Conservation (phyloP, 176 grass and related monocot species). For the Musa troglodytarum region DNA sequence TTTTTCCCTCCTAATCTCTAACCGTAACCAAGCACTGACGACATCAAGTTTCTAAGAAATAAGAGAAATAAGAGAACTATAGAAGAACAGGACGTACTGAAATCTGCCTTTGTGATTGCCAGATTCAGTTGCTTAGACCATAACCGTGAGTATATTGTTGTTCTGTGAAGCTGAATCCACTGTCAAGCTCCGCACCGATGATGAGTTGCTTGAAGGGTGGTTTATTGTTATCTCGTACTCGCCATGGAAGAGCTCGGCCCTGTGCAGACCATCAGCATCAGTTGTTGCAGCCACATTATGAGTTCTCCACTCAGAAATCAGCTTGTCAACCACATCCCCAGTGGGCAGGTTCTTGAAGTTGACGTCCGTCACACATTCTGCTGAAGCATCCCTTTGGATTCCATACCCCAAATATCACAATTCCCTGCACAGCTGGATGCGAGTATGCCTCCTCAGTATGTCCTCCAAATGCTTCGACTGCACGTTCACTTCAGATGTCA, state of each 20-base stretch:
- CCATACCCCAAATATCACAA: conserved; percentile 66
- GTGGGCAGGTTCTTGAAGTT: conserved; percentile 56
- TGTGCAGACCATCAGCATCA: conserved; percentile 41
- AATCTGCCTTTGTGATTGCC: too few species aligned
- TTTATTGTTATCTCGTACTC: conserved; percentile 56
- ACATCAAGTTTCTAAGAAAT: too few species aligned
- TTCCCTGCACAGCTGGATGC: conserved; percentile 74
- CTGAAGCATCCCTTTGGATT: conserved; percentile 39
- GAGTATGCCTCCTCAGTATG: conserved; percentile 72
- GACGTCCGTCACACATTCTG: conserved; percentile 81
- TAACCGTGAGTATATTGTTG: conserved; percentile 28
- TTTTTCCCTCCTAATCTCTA: too few species aligned
- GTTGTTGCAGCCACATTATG: conserved; percentile 24
- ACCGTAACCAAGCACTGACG: too few species aligned
- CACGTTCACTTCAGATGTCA: neutral
- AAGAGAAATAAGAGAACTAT: too few species aligned
- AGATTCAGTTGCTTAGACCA: conserved; percentile 28
- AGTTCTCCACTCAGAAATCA: conserved; percentile 59
- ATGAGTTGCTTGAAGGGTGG: conserved; percentile 39
- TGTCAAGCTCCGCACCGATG: conserved; percentile 42
- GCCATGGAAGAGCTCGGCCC: conserved; percentile 55
- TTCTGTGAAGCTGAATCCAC: conserved; percentile 35
- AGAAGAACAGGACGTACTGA: too few species aligned
- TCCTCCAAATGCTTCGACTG: conserved; percentile 53
- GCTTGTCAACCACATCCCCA: conserved; percentile 62